These are phyloP conservation scores for Ammopiptanthus mongolicus DNA, from an alignment of 306 rosid genomes.

Conservation along the genomic window DNA sequence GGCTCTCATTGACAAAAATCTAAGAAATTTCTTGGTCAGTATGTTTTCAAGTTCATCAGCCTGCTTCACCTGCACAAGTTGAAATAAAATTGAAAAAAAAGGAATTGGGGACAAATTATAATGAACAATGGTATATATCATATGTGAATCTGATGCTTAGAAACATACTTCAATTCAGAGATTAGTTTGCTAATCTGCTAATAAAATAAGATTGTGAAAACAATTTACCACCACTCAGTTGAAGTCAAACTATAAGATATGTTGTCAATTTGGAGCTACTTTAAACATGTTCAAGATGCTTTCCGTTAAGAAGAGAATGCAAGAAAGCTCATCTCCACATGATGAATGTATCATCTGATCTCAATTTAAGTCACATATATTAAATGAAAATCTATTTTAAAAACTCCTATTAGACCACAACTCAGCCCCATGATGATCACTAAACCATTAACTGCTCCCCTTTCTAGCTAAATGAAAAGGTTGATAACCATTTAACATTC, in stretches of 20 bases:
- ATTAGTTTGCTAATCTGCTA: not conserved
- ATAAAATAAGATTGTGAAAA: not conserved
- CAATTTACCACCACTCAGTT: constrained; percentile 6
- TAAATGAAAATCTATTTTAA: too few species aligned
- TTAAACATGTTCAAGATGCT: constrained; percentile 4
- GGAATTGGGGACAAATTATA: not conserved
- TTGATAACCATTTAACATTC: not conserved
- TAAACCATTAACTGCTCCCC: not conserved
- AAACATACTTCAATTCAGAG: not conserved
- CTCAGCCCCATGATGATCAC: not conserved
- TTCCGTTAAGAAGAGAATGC: not conserved
- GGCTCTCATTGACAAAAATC: constrained; percentile 97
- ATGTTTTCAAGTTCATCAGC: constrained; percentile 98
- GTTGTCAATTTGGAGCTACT: not conserved
- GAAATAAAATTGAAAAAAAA: not conserved
- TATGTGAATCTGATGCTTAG: not conserved
- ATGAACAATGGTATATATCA: not conserved
- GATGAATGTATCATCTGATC: not conserved
- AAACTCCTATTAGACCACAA: not conserved
- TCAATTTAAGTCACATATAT: too few species aligned
- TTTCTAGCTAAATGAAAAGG: not conserved
- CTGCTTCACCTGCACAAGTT: constrained; percentile 75
- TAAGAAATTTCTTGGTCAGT: constrained; percentile 86
- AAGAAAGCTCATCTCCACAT: constrained; percentile 2
- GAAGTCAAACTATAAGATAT: not conserved